Evolutionary conservation across 306 rosid genomes (phyloP), one percentile per base, ranked within the genome.

Genomic region (Castanea sativa): DNA sequence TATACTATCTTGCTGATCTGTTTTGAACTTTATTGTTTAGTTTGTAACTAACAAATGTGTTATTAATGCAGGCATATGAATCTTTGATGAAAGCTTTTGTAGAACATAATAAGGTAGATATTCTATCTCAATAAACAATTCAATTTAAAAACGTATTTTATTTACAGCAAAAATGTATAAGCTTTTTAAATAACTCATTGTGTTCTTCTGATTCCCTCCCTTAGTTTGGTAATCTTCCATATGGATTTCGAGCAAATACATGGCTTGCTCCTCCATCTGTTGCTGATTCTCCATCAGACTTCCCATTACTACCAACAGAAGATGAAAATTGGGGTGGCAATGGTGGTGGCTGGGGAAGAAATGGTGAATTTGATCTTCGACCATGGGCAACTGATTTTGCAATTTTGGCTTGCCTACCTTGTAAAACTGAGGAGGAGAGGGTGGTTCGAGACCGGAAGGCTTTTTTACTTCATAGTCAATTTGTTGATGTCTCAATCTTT

Each of bases 221-320:
- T 76, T 79, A 95, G 99, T 95, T 95, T 89, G 99, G 99, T 56
- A 93, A 95, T 86, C 94, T 93, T 82, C 98, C 99, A 9, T 95
- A 91, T 71, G 98, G 99, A 78, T 90, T 91, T 76, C 97, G 97
- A 86, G 90, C 92, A 67, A 95, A 95, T 72, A 91, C 99, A 35
- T 95, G 99, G 99, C 96, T 95, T 69, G 96, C 89, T 29, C 98
- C 96, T 89, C 98, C 99, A 18, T 89, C 93, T 5, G 72, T 89
- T 67, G 85, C 86, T 0, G 99, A 92, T 73, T 88, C 88, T 81
- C 87, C 94, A 73, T 86, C 89, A 35, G 85, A 58, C 69, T 90
- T 90, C 79, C 89, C 82, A 52, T 41, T 91, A 38, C 82, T 93
- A 21, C 99, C 98, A 14, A 73, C 81, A 55, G 99, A 95, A 87